Percentiles rank a stretch among this genome's conserved stretches.
phyloP scores from a whole-genome alignment of 805 yeast species.

The Cyberlindnera maritima region DNA sequence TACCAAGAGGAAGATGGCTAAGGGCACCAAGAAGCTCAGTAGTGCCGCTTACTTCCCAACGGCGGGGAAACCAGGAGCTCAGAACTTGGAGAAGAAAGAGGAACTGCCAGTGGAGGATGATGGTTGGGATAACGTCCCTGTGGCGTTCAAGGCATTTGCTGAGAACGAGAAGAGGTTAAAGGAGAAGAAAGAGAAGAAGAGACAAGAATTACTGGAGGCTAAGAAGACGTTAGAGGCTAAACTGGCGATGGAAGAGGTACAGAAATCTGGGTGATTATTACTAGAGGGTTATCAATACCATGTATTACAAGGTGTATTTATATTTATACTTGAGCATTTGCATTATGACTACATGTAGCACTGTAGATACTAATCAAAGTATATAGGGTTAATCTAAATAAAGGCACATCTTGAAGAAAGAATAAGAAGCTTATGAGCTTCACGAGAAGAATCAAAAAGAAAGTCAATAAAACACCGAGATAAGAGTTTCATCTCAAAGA shows the following conservation, averaged over 20 bases:
- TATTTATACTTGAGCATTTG: no score
- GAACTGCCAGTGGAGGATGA: slow-evolving; percentile 38
- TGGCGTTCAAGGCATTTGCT: slow-evolving; percentile 77
- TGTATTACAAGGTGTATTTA: no score
- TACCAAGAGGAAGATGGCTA: slow-evolving; percentile 25
- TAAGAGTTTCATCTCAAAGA: not conserved
- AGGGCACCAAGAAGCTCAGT: slow-evolving; percentile 22
- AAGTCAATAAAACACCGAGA: not conserved
- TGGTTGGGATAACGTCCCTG: slow-evolving; percentile 62
- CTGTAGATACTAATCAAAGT: no score
- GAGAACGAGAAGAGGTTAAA: slow-evolving; percentile 72
- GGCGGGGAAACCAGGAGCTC: slow-evolving; percentile 31
- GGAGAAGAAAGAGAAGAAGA: slow-evolving; percentile 18
- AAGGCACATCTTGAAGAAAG: not conserved
- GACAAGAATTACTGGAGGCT: slow-evolving; percentile 14
- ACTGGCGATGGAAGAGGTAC: not conserved
- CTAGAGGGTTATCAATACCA: no score
- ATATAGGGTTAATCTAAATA: not conserved
- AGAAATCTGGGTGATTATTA: not conserved
- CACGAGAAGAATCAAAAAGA: not conserved
- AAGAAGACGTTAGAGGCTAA: slow-evolving; percentile 8
- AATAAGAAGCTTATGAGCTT: not conserved
- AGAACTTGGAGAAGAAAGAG: slow-evolving; percentile 26
- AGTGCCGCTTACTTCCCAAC: slow-evolving; percentile 35
- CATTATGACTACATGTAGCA: no score